Evolutionary conservation across 257 asterid genomes (phyloP), one percentile per base, ranked within the genome.

Genomic region (Capsicum pubescens): DNA sequence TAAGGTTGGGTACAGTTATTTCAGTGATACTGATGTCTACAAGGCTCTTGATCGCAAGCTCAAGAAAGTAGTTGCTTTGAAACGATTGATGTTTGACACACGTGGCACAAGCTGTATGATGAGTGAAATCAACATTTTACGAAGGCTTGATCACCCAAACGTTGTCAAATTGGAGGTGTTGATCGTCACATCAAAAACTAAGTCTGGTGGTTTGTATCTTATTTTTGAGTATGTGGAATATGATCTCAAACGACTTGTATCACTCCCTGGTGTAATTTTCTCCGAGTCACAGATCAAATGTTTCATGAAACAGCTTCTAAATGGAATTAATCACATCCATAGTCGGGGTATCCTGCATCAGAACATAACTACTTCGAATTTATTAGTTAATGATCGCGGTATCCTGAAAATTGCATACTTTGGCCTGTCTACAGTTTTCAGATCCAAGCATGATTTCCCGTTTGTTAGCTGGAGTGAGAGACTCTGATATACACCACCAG

Each of bases 371-470:
- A n/a, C 66, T n/a, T n/a, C 13, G 8, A 59, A 59, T 59, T 10
- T 59, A 59, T n/a, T 59, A 59, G 32, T 59, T 59, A 32, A 59
- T 8, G n/a, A 59, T n/a, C 35, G 0, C 66, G 35, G 67, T 60
- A 60, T n/a, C 67, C 67, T 60, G 67, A 60, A 60, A 60, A 60
- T 60, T 60, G 67, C 67, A 60, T 32, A 60, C 35, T 60, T 60
- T 60, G 67, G 67, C 35, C 35, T n/a, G 67, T 60, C 35, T 60
- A 60, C 13, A n/a, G 9, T n/a, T 60, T 60, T 11, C 35, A 60
- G 6, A 60, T 60, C 67, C 1, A n/a, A 60, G 67, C 67, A 0
- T 60, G 8, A 9, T 19, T 12, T 60, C 67, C 67, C 35, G 3
- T 60, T 60, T 32, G 8, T 35, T 60, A 60, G 67, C 67, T 9